Evolutionary conservation across 768 basidiomycete genomes (phyloP).

Genomic region (Cubamyces lactineus): DNA sequence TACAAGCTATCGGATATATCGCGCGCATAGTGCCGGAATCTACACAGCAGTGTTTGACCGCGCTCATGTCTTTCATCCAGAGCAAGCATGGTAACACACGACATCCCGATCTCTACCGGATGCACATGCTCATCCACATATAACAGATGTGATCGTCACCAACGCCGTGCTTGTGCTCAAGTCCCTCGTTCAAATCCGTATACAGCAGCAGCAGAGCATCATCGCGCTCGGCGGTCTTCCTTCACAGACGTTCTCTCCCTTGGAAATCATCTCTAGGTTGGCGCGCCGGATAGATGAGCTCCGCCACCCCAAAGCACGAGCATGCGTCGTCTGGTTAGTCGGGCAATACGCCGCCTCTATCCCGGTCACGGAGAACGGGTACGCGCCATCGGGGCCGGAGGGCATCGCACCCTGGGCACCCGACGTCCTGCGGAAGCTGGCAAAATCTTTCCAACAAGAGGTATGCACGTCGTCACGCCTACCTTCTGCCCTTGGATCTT

Average conservation of each 20-base stretch:
- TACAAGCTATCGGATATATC: conserved; percentile 78
- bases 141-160: conserved; percentile 72
- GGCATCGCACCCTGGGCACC: conserved; percentile 82
- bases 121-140: background rate
- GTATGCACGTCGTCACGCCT: conserved; percentile 41
- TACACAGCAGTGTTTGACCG: conserved; percentile 69
- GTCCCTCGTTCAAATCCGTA: conserved; percentile 73
- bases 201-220: conserved; percentile 40
- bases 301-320: conserved; percentile 76
- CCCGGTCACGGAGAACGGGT: conserved; percentile 30
- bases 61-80: conserved; percentile 80
- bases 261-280: conserved; percentile 76
- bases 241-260: conserved; percentile 40
- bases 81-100: conserved; percentile 58
- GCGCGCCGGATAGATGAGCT: conserved; percentile 81
- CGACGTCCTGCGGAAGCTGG: conserved; percentile 82
- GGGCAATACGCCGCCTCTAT: conserved; percentile 80
- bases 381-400: conserved; percentile 42
- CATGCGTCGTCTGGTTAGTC: conserved; percentile 91
- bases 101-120: background rate
- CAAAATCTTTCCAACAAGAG: conserved; percentile 74
- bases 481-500: background rate
- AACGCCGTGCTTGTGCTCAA: conserved; percentile 87
- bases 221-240: conserved; percentile 24
- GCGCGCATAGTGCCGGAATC: conserved; percentile 71